Evolutionary conservation across 331 rosid genomes (phyloP).

Genomic region (Cucumis variabilis): DNA sequence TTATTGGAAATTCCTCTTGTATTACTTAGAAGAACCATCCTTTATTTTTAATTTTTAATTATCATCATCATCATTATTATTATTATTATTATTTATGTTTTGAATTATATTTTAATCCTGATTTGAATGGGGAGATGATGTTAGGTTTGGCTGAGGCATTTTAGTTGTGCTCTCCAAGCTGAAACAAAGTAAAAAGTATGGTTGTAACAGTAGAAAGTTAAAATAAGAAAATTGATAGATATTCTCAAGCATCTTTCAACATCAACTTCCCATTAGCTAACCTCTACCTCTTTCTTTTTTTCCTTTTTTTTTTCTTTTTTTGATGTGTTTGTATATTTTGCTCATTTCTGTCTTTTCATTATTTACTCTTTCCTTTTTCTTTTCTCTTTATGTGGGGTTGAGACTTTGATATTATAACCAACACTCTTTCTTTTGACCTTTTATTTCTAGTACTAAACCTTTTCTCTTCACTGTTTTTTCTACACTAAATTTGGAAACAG

Average conservation of each 20-base stretch:
- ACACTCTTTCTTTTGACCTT: background rate
- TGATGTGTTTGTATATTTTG: background rate
- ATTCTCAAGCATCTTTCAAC: slow-evolving; percentile 22
- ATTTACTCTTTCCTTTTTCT: background rate
- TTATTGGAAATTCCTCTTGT: slow-evolving; percentile 43
- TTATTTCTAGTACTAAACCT: background rate
- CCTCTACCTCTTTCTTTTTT: too few species aligned
- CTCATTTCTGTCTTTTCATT: background rate
- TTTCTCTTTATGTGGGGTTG: background rate
- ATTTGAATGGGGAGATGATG: slow-evolving; percentile 20
- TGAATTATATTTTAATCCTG: slow-evolving; percentile 66
- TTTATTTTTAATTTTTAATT: slow-evolving; percentile 37
- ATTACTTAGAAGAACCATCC: slow-evolving; percentile 40
- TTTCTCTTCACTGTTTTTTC: background rate
- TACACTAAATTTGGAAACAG: background rate
- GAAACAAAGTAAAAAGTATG: slow-evolving; percentile 27
- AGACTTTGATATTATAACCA: background rate
- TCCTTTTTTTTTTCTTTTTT: background rate
- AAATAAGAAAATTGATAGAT: slow-evolving; percentile 54
- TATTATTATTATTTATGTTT: slow-evolving; percentile 37
- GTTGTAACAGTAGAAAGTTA: slow-evolving; percentile 66
- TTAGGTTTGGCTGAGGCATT: slow-evolving; percentile 59
- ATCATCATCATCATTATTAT: too few species aligned
- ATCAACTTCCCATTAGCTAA: background rate
- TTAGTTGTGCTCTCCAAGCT: slow-evolving; percentile 61